Conservation (phyloP, 108 stramenopile species). For the Hondaea fermentalgiana region DNA sequence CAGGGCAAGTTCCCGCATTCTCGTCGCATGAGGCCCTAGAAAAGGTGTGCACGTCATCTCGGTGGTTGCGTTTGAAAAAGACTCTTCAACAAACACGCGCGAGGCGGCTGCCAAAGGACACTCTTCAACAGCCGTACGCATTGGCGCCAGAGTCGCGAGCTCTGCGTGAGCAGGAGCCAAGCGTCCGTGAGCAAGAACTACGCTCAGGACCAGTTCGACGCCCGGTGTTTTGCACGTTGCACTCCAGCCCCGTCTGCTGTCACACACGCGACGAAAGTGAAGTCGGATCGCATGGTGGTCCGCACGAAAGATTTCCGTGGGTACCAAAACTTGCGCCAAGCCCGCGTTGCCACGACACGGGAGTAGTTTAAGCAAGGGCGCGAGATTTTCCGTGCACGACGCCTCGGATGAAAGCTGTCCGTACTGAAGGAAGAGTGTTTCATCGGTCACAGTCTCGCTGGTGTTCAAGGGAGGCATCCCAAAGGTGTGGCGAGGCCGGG, state of each 20-base stretch:
- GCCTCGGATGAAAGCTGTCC: not conserved
- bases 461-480: not conserved
- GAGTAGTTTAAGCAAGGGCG: not conserved
- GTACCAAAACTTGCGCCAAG: not conserved
- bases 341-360: not conserved
- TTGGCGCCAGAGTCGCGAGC: not conserved
- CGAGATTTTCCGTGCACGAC: not conserved
- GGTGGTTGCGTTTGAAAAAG: not conserved
- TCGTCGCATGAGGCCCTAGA: too few relatives aligned
- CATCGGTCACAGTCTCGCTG: too few relatives aligned
- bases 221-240: not conserved
- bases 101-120: not conserved
- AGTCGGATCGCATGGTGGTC: not conserved
- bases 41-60: too few relatives aligned
- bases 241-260: not conserved
- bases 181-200: not conserved
- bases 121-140: not conserved
- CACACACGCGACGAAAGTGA: not conserved
- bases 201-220: not conserved
- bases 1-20: too few relatives aligned
- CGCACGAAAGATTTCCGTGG: not conserved
- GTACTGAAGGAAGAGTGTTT: not conserved
- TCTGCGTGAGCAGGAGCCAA: not conserved
- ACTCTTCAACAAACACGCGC: not conserved
- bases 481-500: not conserved